phyloP scores from a whole-genome alignment of 805 yeast genomes.

The Hanseniaspora taiwanica region DNA sequence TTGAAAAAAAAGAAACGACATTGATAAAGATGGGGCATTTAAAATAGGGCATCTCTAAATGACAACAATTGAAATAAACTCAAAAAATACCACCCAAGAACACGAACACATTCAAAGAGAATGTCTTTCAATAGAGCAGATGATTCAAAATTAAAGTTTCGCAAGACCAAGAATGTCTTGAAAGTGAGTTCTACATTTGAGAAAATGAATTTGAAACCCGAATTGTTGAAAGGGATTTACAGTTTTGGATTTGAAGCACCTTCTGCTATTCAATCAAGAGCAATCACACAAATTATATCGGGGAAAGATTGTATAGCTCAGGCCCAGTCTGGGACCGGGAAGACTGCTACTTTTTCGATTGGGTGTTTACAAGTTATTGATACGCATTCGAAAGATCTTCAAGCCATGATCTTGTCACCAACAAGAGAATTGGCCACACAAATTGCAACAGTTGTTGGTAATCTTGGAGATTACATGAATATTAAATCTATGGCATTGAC shows the following conservation, averaged over 20 bases:
- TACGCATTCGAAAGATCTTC: conserved; percentile 56
- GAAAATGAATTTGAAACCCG: conserved; percentile 59
- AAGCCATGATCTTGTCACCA: conserved; percentile 86
- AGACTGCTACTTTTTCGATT: conserved; percentile 96
- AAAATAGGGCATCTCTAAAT: too few relatives aligned
- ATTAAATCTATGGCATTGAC: conserved; percentile 82
- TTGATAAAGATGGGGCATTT: neutral
- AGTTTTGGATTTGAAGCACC: conserved; percentile 92
- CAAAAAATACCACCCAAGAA: neutral
- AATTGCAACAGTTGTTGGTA: conserved; percentile 75
- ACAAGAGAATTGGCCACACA: conserved; percentile 94
- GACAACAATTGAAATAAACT: neutral
- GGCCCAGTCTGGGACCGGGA: conserved; percentile 98
- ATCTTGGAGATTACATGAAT: conserved; percentile 80
- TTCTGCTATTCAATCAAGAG: conserved; percentile 93
- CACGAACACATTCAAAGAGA: neutral
- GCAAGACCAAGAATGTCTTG: conserved; percentile 23
- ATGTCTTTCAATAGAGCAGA: conserved; percentile 37
- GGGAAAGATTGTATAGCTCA: conserved; percentile 95
- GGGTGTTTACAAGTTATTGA: conserved; percentile 85
- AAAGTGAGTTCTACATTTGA: conserved; percentile 49
- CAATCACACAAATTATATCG: conserved; percentile 82
- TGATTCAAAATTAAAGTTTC: conserved; percentile 48
- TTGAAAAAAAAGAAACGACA: too few relatives aligned
- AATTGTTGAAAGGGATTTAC: conserved; percentile 48